Conservation (phyloP, 179 eudicot species). For the Heliamphora pulchella region DNA sequence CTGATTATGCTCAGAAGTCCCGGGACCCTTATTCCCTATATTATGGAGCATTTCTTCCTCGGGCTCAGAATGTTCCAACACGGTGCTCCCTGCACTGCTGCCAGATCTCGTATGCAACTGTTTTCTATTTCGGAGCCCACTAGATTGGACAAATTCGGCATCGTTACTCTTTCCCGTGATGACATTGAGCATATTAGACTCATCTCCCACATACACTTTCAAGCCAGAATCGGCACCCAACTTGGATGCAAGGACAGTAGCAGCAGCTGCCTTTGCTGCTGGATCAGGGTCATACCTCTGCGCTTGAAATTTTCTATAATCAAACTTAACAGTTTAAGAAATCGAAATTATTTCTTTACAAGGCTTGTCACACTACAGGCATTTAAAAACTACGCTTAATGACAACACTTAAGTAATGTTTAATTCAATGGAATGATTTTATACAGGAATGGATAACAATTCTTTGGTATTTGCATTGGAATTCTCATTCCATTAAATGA, state of each 20-base stretch:
- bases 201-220: constrained; percentile 62
- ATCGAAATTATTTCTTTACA: background rate
- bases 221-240: constrained; percentile 82
- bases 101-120: constrained; percentile 33
- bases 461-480: no score
- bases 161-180: constrained; percentile 63
- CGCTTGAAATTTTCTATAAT: constrained; percentile 19
- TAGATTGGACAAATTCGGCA: constrained; percentile 46
- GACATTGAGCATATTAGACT: constrained; percentile 25
- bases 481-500: no score
- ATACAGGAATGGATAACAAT: no score
- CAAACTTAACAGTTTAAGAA: background rate
- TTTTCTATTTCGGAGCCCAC: constrained; percentile 74
- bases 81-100: constrained; percentile 36
- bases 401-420: background rate
- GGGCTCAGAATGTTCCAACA: constrained; percentile 26
- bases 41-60: constrained; percentile 35
- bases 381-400: background rate
- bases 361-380: no score
- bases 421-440: no score
- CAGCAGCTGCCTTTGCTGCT: constrained; percentile 98
- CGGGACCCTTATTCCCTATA: constrained; percentile 25
- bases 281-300: constrained; percentile 97
- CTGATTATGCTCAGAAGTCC: constrained; percentile 39
- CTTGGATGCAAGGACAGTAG: constrained; percentile 88